These are phyloP conservation scores for Oryza brachyantha DNA, from an alignment of 176 grass and related monocot genomes.

Conservation along the genomic window DNA sequence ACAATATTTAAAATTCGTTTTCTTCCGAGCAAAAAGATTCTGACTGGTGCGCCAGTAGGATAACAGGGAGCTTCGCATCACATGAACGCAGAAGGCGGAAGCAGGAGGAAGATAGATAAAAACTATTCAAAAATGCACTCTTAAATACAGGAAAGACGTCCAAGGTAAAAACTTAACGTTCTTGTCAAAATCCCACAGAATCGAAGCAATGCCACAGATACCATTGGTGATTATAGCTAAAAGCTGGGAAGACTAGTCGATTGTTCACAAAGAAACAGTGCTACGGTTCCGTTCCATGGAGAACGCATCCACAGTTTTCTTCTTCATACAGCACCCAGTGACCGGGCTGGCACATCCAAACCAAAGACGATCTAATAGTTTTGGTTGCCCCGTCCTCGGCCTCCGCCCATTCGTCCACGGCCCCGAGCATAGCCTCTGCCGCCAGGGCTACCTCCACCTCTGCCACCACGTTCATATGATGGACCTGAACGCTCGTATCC, in stretches of 20 bases:
- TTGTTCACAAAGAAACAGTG: slow-evolving; percentile 24
- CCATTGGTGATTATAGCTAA: slow-evolving; percentile 42
- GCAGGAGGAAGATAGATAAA: not conserved
- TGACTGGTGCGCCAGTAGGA: too few species aligned
- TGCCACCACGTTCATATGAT: slow-evolving; percentile 71
- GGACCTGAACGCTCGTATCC: slow-evolving; percentile 69
- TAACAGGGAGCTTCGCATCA: not conserved
- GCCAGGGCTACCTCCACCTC: slow-evolving; percentile 48
- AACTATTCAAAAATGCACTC: slow-evolving; percentile 47
- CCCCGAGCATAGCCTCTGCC: slow-evolving; percentile 62
- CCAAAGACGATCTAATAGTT: slow-evolving; percentile 40
- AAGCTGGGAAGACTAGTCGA: slow-evolving; percentile 25
- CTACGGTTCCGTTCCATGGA: slow-evolving; percentile 22
- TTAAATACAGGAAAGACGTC: slow-evolving; percentile 49
- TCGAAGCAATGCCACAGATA: slow-evolving; percentile 48
- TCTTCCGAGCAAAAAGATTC: too few species aligned
- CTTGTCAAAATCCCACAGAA: slow-evolving; percentile 59
- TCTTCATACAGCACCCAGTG: slow-evolving; percentile 12
- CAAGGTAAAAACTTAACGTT: slow-evolving; percentile 22
- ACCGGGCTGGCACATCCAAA: slow-evolving; percentile 17
- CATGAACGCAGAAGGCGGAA: not conserved
- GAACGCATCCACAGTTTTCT: slow-evolving; percentile 5
- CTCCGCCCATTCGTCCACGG: slow-evolving; percentile 66
- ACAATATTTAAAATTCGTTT: not conserved
- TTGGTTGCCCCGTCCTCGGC: slow-evolving; percentile 55